Evolutionary conservation across 2,329 filamentous ascomycete species (phyloP).

Genomic region (Immersiporthe knoxdaviesiana): DNA sequence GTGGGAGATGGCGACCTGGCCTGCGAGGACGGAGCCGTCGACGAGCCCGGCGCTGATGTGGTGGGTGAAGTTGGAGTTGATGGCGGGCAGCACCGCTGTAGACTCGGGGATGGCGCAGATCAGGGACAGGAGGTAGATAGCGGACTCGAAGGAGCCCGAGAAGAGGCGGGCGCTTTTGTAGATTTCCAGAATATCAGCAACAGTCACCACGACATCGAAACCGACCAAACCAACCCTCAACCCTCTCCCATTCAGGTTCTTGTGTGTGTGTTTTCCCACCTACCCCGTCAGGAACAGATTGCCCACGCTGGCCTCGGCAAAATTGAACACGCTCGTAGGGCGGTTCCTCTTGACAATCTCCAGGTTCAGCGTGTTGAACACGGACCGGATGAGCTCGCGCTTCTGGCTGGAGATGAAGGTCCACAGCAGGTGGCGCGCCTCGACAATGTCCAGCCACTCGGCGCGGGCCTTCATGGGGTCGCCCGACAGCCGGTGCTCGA

Average conservation of each 20-base stretch:
- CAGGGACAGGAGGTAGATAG: slow-evolving; percentile 85
- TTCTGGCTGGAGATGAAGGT: slow-evolving; percentile 69
- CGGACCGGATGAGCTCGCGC: slow-evolving; percentile 75
- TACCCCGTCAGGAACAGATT: slow-evolving; percentile 79
- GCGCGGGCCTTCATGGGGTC: slow-evolving; percentile 63
- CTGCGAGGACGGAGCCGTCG: slow-evolving; percentile 79
- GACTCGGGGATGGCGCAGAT: slow-evolving; percentile 82
- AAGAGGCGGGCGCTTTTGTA: slow-evolving; percentile 71
- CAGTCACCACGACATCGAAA: neutral
- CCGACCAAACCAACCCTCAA: neutral
- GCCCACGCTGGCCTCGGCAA: slow-evolving; percentile 74
- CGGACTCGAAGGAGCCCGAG: slow-evolving; percentile 88
- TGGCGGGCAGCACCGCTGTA: slow-evolving; percentile 81
- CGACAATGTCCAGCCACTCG: slow-evolving; percentile 90
- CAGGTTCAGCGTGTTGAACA: slow-evolving; percentile 75
- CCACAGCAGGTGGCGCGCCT: slow-evolving; percentile 81
- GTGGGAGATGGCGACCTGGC: slow-evolving; percentile 92
- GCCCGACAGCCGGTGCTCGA: slow-evolving; percentile 81
- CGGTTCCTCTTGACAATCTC: slow-evolving; percentile 78
- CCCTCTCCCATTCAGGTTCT: neutral
- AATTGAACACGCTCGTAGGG: slow-evolving; percentile 76
- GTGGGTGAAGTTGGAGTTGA: slow-evolving; percentile 94
- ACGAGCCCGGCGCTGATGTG: slow-evolving; percentile 85
- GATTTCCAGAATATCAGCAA: neutral
- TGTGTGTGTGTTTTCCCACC: slow-evolving; percentile 15